A percentile compares a stretch with the other conserved stretches of the same genome.
Evolutionary conservation across 495 filamentous ascomycete species (phyloP).

Genomic region (Podospora comata): DNA sequence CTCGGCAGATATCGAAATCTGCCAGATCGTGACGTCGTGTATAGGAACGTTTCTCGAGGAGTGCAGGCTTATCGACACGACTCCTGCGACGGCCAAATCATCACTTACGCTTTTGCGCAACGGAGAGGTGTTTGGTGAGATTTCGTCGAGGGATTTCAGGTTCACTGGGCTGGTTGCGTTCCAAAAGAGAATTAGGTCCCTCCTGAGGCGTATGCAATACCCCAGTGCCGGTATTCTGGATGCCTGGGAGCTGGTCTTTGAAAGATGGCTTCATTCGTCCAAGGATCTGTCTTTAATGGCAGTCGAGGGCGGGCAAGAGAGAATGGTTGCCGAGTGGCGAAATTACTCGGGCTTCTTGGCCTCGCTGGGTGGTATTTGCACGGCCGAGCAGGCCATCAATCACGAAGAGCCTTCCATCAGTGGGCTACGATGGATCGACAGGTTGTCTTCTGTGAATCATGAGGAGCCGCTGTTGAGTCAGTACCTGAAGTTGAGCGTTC

Average conservation of each 20-base stretch:
- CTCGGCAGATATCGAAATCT: slow-evolving; percentile 59
- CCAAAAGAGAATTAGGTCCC: slow-evolving; percentile 56
- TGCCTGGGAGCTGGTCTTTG: slow-evolving; percentile 62
- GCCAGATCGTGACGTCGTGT: slow-evolving; percentile 58
- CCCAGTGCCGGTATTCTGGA: slow-evolving; percentile 59
- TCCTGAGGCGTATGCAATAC: slow-evolving; percentile 57
- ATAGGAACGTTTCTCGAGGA: slow-evolving; percentile 63
- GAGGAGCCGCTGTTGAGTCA: slow-evolving; percentile 56
- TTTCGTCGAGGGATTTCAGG: slow-evolving; percentile 58
- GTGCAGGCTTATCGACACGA: slow-evolving; percentile 52
- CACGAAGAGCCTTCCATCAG: slow-evolving; percentile 55
- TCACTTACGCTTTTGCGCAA: slow-evolving; percentile 56
- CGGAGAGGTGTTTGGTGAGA: slow-evolving; percentile 56
- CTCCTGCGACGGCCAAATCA: slow-evolving; percentile 44
- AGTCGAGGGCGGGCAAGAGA: slow-evolving; percentile 50
- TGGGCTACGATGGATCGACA: slow-evolving; percentile 61
- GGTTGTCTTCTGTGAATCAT: slow-evolving; percentile 54
- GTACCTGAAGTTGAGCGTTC: slow-evolving; percentile 59
- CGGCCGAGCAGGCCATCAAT: slow-evolving; percentile 53
- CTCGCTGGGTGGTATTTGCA: slow-evolving; percentile 62
- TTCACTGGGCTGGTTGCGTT: slow-evolving; percentile 65
- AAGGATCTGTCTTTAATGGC: slow-evolving; percentile 54
- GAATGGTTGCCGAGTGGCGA: slow-evolving; percentile 58
- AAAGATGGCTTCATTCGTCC: slow-evolving; percentile 56
- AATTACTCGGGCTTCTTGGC: slow-evolving; percentile 65